These are phyloP conservation scores for Xylaria sp. DNA, from an alignment of 2,329 filamentous ascomycete genomes.

Conservation along the genomic window DNA sequence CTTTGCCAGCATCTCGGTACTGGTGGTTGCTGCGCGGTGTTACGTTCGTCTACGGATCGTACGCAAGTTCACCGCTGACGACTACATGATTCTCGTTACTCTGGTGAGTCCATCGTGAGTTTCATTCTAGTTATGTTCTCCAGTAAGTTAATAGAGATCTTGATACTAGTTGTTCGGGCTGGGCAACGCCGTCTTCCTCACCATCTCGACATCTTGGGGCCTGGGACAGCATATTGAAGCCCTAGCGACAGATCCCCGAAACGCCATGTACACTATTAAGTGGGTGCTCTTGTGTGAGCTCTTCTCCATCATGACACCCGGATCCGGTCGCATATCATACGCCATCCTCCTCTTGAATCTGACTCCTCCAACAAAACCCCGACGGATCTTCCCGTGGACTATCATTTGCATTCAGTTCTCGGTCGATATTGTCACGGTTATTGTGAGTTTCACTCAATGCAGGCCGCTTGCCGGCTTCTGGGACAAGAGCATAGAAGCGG, in stretches of 20 bases:
- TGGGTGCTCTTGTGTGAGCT: conserved; percentile 23
- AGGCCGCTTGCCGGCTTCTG: conserved; percentile 16
- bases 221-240: conserved; percentile 13
- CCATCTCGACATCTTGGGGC: conserved; percentile 17
- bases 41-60: conserved; percentile 11
- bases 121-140: neutral
- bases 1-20: conserved; percentile 3
- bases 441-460: conserved; percentile 20
- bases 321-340: conserved; percentile 22
- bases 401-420: conserved; percentile 22
- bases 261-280: conserved; percentile 17
- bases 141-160: neutral
- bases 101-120: too few relatives aligned
- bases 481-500: conserved; percentile 7
- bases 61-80: conserved; percentile 5
- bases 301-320: conserved; percentile 18
- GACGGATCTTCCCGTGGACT: conserved; percentile 18
- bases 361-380: conserved; percentile 3
- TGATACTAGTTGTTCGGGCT: conserved; percentile 9
- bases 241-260: neutral
- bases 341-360: conserved; percentile 19
- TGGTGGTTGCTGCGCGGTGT: conserved; percentile 6
- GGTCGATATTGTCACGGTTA: conserved; percentile 16
- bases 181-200: conserved; percentile 14
- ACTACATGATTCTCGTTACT: conserved; percentile 13